phyloP scores from a whole-genome alignment of 2,329 filamentous ascomycete genomes.

The Trichoderma sp. region DNA sequence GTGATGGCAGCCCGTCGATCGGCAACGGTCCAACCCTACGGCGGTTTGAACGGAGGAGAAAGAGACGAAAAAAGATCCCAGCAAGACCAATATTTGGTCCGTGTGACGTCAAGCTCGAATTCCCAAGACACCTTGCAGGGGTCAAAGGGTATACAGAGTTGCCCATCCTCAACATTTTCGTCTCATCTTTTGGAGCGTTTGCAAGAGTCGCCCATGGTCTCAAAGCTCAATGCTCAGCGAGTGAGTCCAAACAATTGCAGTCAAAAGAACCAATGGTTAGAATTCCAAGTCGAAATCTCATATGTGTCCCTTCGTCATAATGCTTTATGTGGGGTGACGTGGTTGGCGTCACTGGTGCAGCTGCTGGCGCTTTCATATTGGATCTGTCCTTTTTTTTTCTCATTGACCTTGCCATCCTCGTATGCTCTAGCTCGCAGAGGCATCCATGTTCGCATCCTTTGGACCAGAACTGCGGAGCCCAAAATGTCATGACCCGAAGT shows the following conservation, averaged over 20 bases:
- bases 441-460: neutral
- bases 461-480: neutral
- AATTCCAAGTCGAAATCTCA: neutral
- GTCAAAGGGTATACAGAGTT: neutral
- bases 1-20: constrained; percentile 4
- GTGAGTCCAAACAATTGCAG: neutral
- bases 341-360: constrained; percentile 9
- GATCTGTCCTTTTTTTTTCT: neutral
- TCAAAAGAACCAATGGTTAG: neutral
- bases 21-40: neutral
- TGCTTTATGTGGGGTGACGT: constrained; percentile 13
- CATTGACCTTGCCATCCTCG: neutral
- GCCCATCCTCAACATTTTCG: neutral
- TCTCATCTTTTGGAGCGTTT: neutral
- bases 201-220: neutral
- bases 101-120: constrained; percentile 11
- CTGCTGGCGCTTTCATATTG: neutral
- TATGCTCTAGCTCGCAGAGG: neutral
- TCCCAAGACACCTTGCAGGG: neutral
- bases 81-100: neutral
- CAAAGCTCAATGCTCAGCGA: neutral
- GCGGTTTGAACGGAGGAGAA: neutral
- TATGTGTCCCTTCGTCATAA: neutral
- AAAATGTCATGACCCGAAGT: neutral
- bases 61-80: neutral